These are phyloP conservation scores for Ramicandelaber brevisporus DNA, from an alignment of 192 early-diverging fungal species.

Conservation along the genomic window DNA sequence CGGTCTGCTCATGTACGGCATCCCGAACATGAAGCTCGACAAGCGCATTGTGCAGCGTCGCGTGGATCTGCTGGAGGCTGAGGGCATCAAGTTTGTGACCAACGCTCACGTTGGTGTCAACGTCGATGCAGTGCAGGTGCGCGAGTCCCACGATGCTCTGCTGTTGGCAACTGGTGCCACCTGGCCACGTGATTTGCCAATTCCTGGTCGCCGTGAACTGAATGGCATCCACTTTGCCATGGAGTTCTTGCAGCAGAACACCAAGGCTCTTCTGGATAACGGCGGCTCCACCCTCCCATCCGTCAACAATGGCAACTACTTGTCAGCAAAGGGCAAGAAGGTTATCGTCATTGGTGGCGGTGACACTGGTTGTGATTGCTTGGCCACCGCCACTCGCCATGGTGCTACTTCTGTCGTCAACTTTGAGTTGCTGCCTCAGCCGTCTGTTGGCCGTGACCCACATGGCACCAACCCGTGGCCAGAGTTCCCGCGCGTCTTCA, in stretches of 20 bases:
- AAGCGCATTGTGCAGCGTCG: conserved; percentile 87
- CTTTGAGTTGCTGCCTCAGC: conserved; percentile 93
- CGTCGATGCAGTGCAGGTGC: conserved; percentile 38
- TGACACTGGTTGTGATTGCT: conserved; percentile 93
- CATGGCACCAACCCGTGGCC: conserved; percentile 96
- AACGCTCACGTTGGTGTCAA: conserved; percentile 75
- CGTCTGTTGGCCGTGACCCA: conserved; percentile 46
- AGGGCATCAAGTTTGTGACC: conserved; percentile 78
- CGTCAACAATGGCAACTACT: conserved; percentile 41
- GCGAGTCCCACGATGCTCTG: conserved; percentile 46
- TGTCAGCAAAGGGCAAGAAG: conserved; percentile 72
- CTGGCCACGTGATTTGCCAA: conserved; percentile 85
- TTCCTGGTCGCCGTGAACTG: conserved; percentile 62
- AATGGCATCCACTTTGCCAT: conserved; percentile 95
- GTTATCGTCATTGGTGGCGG: conserved; percentile 97
- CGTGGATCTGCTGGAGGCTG: conserved; percentile 80
- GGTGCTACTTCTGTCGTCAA: conserved; percentile 74
- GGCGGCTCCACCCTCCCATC: too few species aligned
- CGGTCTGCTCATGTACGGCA: conserved; percentile 93
- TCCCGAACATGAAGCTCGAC: conserved; percentile 99
- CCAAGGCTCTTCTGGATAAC: conserved; percentile 62
- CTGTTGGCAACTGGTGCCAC: conserved; percentile 86
- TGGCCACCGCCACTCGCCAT: conserved; percentile 78
- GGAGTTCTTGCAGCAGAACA: conserved; percentile 85
- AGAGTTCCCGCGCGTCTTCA: conserved; percentile 83